A percentile compares a stretch with the other conserved stretches of the same genome.
phyloP scores from a whole-genome alignment of 2,329 filamentous ascomycete genomes.

The Colletotrichum cordylinicola region DNA sequence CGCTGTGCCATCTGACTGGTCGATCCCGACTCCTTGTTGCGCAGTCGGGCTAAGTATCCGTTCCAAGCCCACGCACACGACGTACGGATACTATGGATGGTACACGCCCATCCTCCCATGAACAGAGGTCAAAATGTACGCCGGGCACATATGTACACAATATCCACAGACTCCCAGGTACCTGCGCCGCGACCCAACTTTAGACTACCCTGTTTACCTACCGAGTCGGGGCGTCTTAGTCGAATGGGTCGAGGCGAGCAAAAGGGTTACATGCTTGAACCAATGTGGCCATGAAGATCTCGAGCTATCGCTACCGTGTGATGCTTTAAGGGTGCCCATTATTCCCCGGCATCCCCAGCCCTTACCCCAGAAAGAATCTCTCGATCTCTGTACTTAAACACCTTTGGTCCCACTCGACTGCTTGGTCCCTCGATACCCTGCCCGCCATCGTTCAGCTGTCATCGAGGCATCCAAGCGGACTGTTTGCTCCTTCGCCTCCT shows the following conservation, averaged over 20 bases:
- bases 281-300: constrained; percentile 14
- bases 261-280: constrained; percentile 10
- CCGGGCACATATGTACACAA: neutral
- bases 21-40: neutral
- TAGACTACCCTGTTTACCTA: constrained; percentile 10
- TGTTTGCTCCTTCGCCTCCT: neutral
- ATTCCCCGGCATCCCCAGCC: constrained; percentile 7
- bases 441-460: neutral
- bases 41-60: neutral
- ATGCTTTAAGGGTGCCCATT: constrained; percentile 3
- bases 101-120: neutral
- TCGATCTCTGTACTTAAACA: constrained; percentile 19
- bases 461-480: constrained; percentile 1
- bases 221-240: neutral
- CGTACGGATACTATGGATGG: neutral
- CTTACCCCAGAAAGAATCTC: constrained; percentile 18
- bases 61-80: neutral
- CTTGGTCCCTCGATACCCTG: neutral
- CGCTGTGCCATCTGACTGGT: constrained; percentile 13
- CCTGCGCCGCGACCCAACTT: neutral
- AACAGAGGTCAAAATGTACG: neutral
- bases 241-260: neutral
- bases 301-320: constrained; percentile 9
- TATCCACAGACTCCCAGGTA: neutral
- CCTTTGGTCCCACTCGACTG: constrained; percentile 6